phyloP scores from a whole-genome alignment of 257 asterid genomes.

The Solanum neorickii region DNA sequence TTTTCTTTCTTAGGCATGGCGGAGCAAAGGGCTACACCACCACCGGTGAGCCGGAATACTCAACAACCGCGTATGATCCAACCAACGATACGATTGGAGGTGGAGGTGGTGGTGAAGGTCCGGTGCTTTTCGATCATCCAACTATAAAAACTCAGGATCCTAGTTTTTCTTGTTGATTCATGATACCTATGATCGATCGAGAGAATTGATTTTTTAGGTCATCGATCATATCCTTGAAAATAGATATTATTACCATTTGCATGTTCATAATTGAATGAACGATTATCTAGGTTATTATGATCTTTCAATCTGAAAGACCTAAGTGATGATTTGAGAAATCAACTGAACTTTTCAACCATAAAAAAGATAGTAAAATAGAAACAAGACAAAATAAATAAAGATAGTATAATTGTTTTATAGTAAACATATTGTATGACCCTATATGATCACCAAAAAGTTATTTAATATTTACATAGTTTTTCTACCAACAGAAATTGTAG shows the following conservation, averaged over 20 bases:
- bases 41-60: not conserved
- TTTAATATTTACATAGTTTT: not conserved
- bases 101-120: not conserved
- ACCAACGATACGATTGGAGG: not conserved
- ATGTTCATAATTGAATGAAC: not conserved
- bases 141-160: not conserved
- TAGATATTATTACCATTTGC: too few relatives aligned
- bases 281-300: not conserved
- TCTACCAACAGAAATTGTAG: not conserved
- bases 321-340: not conserved
- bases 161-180: not conserved
- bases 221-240: too few relatives aligned
- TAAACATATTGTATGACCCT: not conserved
- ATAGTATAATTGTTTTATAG: not conserved
- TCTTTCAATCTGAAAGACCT: too few relatives aligned
- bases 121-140: not conserved
- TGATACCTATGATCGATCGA: not conserved
- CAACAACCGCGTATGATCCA: not conserved
- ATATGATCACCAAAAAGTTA: not conserved
- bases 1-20: not conserved
- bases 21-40: not conserved
- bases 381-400: not conserved
- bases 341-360: not conserved
- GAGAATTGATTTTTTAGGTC: not conserved
- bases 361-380: not conserved